A percentile compares a stretch with the other conserved stretches of the same genome.
These are phyloP conservation scores for Salix arbutifolia DNA, from an alignment of 345 rosid genomes.

Conservation along the genomic window DNA sequence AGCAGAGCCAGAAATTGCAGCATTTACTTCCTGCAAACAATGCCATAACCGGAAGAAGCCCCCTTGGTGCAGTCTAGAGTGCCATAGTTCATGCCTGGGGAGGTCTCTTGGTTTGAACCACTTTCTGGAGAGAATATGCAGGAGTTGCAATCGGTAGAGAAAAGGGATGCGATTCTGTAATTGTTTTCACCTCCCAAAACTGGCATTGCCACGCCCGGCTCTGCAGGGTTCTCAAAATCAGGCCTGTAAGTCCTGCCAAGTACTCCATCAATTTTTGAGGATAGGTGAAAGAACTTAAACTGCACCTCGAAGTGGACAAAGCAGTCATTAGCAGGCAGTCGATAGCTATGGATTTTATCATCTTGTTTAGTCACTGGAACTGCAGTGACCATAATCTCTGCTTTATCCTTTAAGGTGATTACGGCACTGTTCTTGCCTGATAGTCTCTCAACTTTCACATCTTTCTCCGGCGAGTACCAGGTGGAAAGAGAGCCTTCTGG, in stretches of 20 bases:
- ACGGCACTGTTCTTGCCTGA: constrained; percentile 47
- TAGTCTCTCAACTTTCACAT: constrained; percentile 52
- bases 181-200: constrained; percentile 54
- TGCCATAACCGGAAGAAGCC: constrained; percentile 42
- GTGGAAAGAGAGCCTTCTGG: constrained; percentile 46
- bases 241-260: constrained; percentile 63
- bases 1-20: background rate
- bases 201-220: constrained; percentile 63
- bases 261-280: constrained; percentile 50
- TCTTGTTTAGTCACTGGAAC: constrained; percentile 75
- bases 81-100: constrained; percentile 26
- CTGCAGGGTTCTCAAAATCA: constrained; percentile 61
- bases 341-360: constrained; percentile 52
- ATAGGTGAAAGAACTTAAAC: constrained; percentile 51
- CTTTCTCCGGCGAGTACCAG: constrained; percentile 44
- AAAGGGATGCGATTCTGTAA: constrained; percentile 48
- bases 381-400: constrained; percentile 54
- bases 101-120: constrained; percentile 5
- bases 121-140: constrained; percentile 33
- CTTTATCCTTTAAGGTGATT: constrained; percentile 38
- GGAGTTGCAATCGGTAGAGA: constrained; percentile 38
- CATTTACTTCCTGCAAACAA: constrained; percentile 48
- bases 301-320: constrained; percentile 71
- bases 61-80: constrained; percentile 48
- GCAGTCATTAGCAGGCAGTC: constrained; percentile 51